Conservation (phyloP, 371 early-diverging fungal genomes). For the Syncephalastrum racemosum region DNA sequence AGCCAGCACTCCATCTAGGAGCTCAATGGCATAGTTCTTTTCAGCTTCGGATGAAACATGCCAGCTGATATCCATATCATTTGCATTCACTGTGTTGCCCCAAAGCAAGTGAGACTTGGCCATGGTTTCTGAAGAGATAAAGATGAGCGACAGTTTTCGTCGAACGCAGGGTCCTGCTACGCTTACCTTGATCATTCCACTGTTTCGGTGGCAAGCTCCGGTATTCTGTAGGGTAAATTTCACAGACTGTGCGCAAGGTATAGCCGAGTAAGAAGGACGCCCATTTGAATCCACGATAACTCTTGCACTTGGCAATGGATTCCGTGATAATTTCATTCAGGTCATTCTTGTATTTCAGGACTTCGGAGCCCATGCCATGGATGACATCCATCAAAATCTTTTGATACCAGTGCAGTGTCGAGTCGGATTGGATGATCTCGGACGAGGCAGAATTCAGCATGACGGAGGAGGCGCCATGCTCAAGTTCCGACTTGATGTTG, state of each 20-base stretch:
- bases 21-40: conserved; percentile 64
- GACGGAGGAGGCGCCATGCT: conserved; percentile 67
- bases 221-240: conserved; percentile 56
- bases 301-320: conserved; percentile 60
- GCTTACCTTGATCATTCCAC: conserved; percentile 59
- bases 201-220: conserved; percentile 40
- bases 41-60: conserved; percentile 73
- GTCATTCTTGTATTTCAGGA: conserved; percentile 54
- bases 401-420: conserved; percentile 81
- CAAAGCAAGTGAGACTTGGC: conserved; percentile 69
- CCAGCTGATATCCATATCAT: conserved; percentile 68
- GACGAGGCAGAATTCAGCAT: conserved; percentile 54
- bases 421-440: conserved; percentile 64
- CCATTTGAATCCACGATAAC: conserved; percentile 73
- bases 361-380: conserved; percentile 47
- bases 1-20: conserved; percentile 52
- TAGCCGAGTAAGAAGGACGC: conserved; percentile 59
- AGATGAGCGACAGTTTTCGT: background rate
- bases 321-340: conserved; percentile 46
- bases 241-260: conserved; percentile 45
- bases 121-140: conserved; percentile 47
- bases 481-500: conserved; percentile 66
- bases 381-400: conserved; percentile 59
- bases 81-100: conserved; percentile 65
- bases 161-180: background rate